Base-by-base conservation (phyloP, 805 yeast genomes). In the Candida nitratophila region DNA sequence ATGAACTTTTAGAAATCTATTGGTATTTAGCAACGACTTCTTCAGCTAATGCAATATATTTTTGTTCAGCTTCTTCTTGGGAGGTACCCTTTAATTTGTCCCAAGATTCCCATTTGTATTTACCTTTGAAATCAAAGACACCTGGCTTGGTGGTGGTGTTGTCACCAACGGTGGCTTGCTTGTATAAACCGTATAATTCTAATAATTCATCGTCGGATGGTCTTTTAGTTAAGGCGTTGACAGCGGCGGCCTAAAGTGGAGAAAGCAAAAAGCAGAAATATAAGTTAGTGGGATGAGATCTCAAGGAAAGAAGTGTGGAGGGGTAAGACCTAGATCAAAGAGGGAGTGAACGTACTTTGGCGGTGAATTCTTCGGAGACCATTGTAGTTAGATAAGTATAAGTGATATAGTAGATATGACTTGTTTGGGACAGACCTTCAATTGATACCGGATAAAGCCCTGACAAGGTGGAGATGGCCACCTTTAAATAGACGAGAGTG, bases 31-130 rank as follows among this genome's bases (percentile, higher is more conserved):
- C 76, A 47, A 76, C 65, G 69, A 86, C 71, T 60, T 76, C 76
- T 53, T 78, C 79, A 43, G 79, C 91, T 37, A 84, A 68, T 10
- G 63, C 82, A 59, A 85, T 85, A 71, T 85, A 79, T 66, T 88
- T 74, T 55, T 74, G 51, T 74, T 91, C 98, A 48, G 99, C 99
- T 31, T 88, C 97, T 55, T 79, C 95, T 68, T 85, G 86, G 35
- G 88, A 68, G 48, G 77, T 77, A 46, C 99, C 99, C 71, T 86
- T 84, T 60, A 83, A 71, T 56, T 80, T 81, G 58, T 83, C 83
- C 98, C 98, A 93, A 9, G 98, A 77, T 63, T 90, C 91, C 98
- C 98, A 93, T 76, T 93, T 93, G 78, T 86, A 86, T 70, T 95
- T 89, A 55, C 91, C 97, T 72, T 85, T 88, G 71, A 93, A 76